These are phyloP conservation scores for Tillandsia leiboldiana DNA, from an alignment of 176 grass and related monocot species.

Conservation along the genomic window DNA sequence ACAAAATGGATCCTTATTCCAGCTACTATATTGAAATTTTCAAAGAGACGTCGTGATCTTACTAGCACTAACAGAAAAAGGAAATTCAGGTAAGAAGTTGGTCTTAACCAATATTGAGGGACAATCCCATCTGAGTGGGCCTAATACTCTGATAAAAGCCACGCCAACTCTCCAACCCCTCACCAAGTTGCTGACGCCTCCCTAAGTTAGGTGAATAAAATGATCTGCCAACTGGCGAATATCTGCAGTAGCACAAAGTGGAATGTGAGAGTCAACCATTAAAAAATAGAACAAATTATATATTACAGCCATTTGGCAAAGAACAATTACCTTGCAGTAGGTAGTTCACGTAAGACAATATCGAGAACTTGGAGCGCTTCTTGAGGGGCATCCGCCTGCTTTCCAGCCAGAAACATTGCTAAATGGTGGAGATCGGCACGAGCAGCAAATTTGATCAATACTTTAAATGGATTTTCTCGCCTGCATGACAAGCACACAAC, in stretches of 20 bases:
- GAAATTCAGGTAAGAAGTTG: neutral
- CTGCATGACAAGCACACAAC: conserved; percentile 30
- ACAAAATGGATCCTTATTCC: too few relatives aligned
- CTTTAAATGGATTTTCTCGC: conserved; percentile 62
- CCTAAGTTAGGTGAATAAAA: conserved; percentile 92
- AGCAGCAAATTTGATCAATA: conserved; percentile 90
- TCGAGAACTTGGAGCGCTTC: conserved; percentile 97
- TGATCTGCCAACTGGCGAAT: conserved; percentile 68
- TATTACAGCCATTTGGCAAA: conserved; percentile 2
- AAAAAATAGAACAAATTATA: conserved; percentile 14
- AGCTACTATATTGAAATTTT: neutral
- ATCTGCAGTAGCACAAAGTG: conserved; percentile 25
- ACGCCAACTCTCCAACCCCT: conserved; percentile 89
- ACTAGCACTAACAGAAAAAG: neutral
- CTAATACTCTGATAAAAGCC: conserved; percentile 96
- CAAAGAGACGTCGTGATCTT: neutral
- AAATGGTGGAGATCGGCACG: conserved; percentile 90
- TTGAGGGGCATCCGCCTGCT: conserved; percentile 86
- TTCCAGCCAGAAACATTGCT: conserved; percentile 77
- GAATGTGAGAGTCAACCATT: neutral
- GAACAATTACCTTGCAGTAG: conserved; percentile 50
- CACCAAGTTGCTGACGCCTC: conserved; percentile 71
- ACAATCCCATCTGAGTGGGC: conserved; percentile 90
- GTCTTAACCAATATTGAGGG: conserved; percentile 79
- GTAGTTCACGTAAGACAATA: conserved; percentile 84